Percentiles rank a stretch among this genome's conserved stretches.
Evolutionary conservation across 2,329 filamentous ascomycete genomes (phyloP).

Genomic region (Neonectria faginata): DNA sequence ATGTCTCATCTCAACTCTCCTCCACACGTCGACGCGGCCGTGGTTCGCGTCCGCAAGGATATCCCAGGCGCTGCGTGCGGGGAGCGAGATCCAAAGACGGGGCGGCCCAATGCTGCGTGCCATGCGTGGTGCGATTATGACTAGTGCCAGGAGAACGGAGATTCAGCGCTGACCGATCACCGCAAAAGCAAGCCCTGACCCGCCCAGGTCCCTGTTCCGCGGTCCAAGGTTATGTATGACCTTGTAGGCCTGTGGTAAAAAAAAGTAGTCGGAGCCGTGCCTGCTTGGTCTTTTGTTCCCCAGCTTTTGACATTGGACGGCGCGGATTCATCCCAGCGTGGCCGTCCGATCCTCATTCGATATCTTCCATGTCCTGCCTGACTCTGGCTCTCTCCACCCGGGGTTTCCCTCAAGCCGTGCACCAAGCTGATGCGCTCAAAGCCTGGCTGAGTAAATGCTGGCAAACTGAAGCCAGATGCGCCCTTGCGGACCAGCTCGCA

Average conservation of each 20-base stretch:
- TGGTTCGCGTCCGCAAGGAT: slow-evolving; percentile 1
- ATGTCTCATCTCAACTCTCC: not conserved
- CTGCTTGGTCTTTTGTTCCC: not conserved
- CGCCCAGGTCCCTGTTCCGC: not conserved
- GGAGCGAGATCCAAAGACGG: not conserved
- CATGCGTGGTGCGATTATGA: slow-evolving; percentile 3
- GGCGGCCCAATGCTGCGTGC: slow-evolving; percentile 6
- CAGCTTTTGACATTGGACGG: not conserved
- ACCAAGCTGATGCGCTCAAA: not conserved
- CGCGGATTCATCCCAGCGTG: not conserved
- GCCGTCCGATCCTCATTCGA: slow-evolving; percentile 13
- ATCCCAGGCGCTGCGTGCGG: not conserved
- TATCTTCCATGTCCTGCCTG: not conserved
- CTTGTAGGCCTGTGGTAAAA: not conserved
- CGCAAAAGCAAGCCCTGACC: not conserved
- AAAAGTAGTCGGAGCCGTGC: not conserved
- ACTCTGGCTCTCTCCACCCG: not conserved
- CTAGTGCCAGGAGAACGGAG: not conserved
- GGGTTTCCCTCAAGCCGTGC: not conserved
- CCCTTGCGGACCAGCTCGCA: too few relatives aligned
- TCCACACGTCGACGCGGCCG: not conserved
- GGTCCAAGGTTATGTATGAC: too few relatives aligned
- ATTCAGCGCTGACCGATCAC: slow-evolving; percentile 6
- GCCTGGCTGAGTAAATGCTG: not conserved
- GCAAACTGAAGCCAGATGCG: too few relatives aligned